Evolutionary conservation across 1,284 basidiomycete genomes (phyloP), one percentile per base, ranked within the genome.

Genomic region (Singerocomus rubriflavus): DNA sequence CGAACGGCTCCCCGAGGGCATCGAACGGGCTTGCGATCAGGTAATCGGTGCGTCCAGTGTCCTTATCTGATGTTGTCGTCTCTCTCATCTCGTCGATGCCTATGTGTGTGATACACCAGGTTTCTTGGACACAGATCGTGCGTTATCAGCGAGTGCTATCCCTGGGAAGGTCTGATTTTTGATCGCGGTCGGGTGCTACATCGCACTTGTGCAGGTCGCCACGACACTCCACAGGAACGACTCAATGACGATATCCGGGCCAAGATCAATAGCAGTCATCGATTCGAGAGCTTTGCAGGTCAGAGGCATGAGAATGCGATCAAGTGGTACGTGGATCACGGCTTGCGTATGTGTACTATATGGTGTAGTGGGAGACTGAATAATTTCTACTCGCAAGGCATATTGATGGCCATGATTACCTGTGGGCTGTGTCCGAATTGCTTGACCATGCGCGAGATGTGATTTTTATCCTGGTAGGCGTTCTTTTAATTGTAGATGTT

Each of bases 381-480:
- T 35, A 26, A 45, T 32, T 14, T 25, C 16, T 38, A 11, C 17
- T 12, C 35, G 14, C 43, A 36, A 88, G 87, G 85, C 90, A 93
- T 63, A 79, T 94, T 44, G 92, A 94, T 62, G 92, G 93, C 0
- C 88, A 92, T 53, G 91, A 97, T 72, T 97, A 95, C 68, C 91
- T 97, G 78, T 96, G 88, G 80, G 93, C 94, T 0, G 67, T 96
- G 30, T 92, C 91, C 3, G 92, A 94, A 71, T 76, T 95, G 67
- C 77, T 97, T 25, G 92, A 96, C 45, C 80, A 72, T 40, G 85
- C 88, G 3, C 75, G 75, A 55, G 84, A 89, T 64, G 81, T 73
- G 36, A 93, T 93, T 59, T 93, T 93, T 70, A 89, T 89, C 52
- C 54, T 85, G 56, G 85, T 85, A 56, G 16, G 74, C 50, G n/a